Percentiles rank a stretch among this genome's conserved stretches.
These are phyloP conservation scores for Albifimbria verrucaria DNA, from an alignment of 2,329 filamentous ascomycete species.

Conservation along the genomic window DNA sequence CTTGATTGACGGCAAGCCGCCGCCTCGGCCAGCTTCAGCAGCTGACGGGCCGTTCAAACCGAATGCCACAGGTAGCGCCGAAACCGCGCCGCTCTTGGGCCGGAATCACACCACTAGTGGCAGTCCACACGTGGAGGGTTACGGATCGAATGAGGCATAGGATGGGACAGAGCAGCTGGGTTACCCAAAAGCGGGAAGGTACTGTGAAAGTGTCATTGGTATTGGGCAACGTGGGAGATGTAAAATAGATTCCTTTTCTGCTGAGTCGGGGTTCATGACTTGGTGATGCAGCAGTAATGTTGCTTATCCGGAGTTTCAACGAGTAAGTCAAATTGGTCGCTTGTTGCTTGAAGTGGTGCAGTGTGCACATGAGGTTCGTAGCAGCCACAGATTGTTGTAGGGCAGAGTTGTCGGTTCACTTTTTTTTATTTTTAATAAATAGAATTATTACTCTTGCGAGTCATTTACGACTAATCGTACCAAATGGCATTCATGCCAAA, in stretches of 20 bases:
- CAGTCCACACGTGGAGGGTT: slow-evolving; percentile 7
- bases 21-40: not conserved
- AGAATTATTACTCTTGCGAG: not conserved
- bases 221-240: too few species aligned
- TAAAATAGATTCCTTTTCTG: not conserved
- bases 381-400: too few species aligned
- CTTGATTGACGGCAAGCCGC: not conserved
- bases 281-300: too few species aligned
- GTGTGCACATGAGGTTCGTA: too few species aligned
- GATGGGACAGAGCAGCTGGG: not conserved
- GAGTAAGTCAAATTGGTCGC: too few species aligned
- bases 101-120: slow-evolving; percentile 2
- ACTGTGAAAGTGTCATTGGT: too few species aligned
- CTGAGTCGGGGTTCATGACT: not conserved
- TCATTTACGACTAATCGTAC: slow-evolving; percentile 59
- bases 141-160: slow-evolving; percentile 10
- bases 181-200: not conserved
- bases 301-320: too few species aligned
- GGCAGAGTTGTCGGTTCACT: too few species aligned
- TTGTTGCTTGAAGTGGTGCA: too few species aligned
- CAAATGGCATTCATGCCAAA: slow-evolving; percentile 97
- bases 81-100: slow-evolving; percentile 13
- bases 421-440: too few species aligned
- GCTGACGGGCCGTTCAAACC: not conserved
- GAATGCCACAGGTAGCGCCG: slow-evolving; percentile 3